Conservation (phyloP, 1,139 yeast species). For the Yamadazyma oceani region DNA sequence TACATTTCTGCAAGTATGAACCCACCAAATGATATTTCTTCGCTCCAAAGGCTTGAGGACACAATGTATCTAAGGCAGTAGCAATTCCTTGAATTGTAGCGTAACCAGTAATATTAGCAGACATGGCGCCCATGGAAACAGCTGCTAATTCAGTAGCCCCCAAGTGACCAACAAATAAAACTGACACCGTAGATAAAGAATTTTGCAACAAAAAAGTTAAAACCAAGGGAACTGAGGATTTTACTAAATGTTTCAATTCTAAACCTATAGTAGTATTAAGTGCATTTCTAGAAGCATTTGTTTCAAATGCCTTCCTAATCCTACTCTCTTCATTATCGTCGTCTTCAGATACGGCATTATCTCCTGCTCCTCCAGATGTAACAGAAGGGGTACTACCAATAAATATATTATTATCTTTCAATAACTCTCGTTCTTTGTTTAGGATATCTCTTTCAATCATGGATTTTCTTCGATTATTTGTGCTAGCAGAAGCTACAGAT, state of each 20-base stretch:
- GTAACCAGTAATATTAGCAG: constrained; percentile 58
- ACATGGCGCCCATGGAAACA: constrained; percentile 63
- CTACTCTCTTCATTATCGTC: constrained; percentile 25
- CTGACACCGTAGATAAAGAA: constrained; percentile 57
- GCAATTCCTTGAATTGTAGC: constrained; percentile 61
- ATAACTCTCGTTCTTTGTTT: constrained; percentile 38
- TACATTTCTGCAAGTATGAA: constrained; percentile 52
- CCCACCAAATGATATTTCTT: constrained; percentile 54
- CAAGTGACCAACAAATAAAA: constrained; percentile 58
- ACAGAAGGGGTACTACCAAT: background rate
- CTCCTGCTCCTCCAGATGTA: background rate
- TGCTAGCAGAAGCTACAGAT: constrained; percentile 13
- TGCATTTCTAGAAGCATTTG: constrained; percentile 26
- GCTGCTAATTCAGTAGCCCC: constrained; percentile 62
- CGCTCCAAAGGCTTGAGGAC: constrained; percentile 65
- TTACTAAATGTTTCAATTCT: constrained; percentile 42
- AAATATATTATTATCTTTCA: constrained; percentile 29
- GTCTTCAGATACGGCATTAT: constrained; percentile 6
- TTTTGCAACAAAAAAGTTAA: constrained; percentile 55
- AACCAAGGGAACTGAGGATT: constrained; percentile 52
- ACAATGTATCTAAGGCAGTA: constrained; percentile 56
- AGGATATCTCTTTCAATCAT: constrained; percentile 29
- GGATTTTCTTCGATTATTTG: constrained; percentile 22
- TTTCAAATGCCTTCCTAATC: constrained; percentile 38
- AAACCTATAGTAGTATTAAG: constrained; percentile 23